These are phyloP conservation scores for Pyricularia sp. DNA, from an alignment of 2,329 filamentous ascomycete genomes.

Conservation along the genomic window DNA sequence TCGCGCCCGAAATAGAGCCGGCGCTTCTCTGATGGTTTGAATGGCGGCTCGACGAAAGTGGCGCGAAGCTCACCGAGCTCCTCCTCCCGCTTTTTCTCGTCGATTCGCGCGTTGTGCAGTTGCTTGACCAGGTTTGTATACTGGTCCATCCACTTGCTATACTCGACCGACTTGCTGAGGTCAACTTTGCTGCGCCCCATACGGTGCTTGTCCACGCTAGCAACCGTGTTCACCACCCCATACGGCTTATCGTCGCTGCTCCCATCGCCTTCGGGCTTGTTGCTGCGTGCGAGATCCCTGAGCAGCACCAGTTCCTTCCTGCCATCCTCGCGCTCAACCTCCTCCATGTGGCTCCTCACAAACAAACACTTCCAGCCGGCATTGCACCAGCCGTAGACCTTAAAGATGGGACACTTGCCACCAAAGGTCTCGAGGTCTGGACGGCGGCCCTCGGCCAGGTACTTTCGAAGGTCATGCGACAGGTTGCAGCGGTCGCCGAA, in stretches of 20 bases:
- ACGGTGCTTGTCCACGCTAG: conserved; percentile 59
- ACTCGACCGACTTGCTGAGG: conserved; percentile 66
- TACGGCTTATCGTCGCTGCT: conserved; percentile 38
- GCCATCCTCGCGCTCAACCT: conserved; percentile 69
- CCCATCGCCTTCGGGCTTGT: conserved; percentile 23
- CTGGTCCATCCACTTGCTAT: conserved; percentile 67
- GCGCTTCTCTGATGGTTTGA: conserved; percentile 87
- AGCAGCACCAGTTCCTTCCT: conserved; percentile 71
- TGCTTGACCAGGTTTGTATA: conserved; percentile 42
- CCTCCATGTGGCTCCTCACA: conserved; percentile 75
- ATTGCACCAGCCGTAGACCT: conserved; percentile 64
- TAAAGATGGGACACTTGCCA: conserved; percentile 75
- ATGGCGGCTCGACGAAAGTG: conserved; percentile 73
- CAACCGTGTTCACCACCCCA: conserved; percentile 68
- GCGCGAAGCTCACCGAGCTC: conserved; percentile 43
- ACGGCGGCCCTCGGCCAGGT: conserved; percentile 73
- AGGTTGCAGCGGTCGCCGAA: conserved; percentile 76
- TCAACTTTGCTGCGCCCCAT: conserved; percentile 63
- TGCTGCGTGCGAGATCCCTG: conserved; percentile 26
- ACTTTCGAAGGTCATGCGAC: conserved; percentile 77
- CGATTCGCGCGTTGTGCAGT: conserved; percentile 26
- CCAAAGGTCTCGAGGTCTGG: conserved; percentile 68
- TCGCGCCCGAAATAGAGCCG: conserved; percentile 89
- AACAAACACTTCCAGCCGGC: conserved; percentile 95
- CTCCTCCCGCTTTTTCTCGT: conserved; percentile 14